phyloP scores from a whole-genome alignment of 1,284 basidiomycete genomes.

The Rugiboletus extremiorientalis region DNA sequence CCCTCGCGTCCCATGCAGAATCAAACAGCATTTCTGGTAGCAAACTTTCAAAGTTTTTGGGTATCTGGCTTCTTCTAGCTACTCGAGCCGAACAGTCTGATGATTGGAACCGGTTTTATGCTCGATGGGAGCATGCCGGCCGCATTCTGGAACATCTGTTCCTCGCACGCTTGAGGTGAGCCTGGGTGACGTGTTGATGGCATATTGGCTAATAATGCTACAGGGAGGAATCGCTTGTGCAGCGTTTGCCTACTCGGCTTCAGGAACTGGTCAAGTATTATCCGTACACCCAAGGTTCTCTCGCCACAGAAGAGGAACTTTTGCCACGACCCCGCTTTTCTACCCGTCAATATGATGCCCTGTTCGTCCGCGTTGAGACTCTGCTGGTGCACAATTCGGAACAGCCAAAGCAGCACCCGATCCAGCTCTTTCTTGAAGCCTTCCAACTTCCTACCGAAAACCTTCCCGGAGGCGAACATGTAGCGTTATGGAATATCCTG shows the following conservation, averaged over 20 bases:
- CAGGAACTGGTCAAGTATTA: constrained; percentile 67
- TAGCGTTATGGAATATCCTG: constrained; percentile 53
- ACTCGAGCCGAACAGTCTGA: constrained; percentile 47
- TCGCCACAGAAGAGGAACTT: constrained; percentile 41
- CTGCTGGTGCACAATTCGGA: constrained; percentile 39
- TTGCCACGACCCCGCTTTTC: constrained; percentile 62
- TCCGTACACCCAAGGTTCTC: constrained; percentile 50
- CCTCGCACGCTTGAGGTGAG: constrained; percentile 64
- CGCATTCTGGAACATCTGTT: constrained; percentile 73
- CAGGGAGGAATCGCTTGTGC: constrained; percentile 58
- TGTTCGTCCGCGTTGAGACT: constrained; percentile 63
- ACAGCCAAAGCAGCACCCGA: constrained; percentile 50
- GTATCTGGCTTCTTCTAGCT: constrained; percentile 65
- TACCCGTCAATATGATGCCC: constrained; percentile 58
- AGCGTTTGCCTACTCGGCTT: constrained; percentile 64
- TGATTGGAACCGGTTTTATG: constrained; percentile 56
- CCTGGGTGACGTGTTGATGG: background rate
- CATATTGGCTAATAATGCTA: constrained; percentile 1
- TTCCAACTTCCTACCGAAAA: constrained; percentile 45
- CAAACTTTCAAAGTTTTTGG: constrained; percentile 67
- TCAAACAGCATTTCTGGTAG: constrained; percentile 69
- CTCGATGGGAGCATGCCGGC: constrained; percentile 68
- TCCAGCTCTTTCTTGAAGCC: constrained; percentile 60
- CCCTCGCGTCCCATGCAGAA: constrained; percentile 68
- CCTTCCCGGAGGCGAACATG: constrained; percentile 36